Base-by-base conservation (phyloP, 768 basidiomycete species). In the Cantharellus cinnabarinus region DNA sequence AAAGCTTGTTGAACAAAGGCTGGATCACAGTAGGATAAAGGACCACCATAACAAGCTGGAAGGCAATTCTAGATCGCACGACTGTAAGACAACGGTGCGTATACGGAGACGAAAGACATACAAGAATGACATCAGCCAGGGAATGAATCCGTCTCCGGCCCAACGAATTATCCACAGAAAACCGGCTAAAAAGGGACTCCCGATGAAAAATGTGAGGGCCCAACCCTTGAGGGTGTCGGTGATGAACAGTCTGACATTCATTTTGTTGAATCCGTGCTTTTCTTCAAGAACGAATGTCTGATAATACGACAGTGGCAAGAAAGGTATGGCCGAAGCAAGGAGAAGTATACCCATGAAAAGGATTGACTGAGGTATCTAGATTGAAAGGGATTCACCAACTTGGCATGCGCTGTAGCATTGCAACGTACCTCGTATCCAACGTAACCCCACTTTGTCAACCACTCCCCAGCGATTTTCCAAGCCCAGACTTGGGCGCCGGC, bases 211-310 rank as follows among this genome's bases (percentile, higher is more conserved):
- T 5, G 77, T 79, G 57, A 94, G 68, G 5, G 71, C 71, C 83
- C 82, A 89, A 40, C 80, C 75, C 69, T 95, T 97, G 65, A 93
- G 39, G 42, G 87, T 67, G 69, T 99, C 94, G 2, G 76, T 71
- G 57, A 90, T 68, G 69, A 88, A 98, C 2, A 93, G 72, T 14
- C 65, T 65, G 0, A 79, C 78, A 0, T 90, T 88, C 3, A 82
- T 91, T 72, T 98, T 95, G 77, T 98, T 99, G 76, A 97, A 98
- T 0, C 93, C 93, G 63, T 95, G 89, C 63, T 83, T 85, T 68
- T 94, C 85, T 71, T 98, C 95, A 42, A 98, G 75, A 3, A 91
- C 85, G 67, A 99, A 99, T 2, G 89, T 95, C 61, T 81, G 77
- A 72, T 95, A 97, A 34, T 83, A 73, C 40, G 78, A 80, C 48